phyloP scores from a whole-genome alignment of 2,329 filamentous ascomycete species.

The Penicillium sp. region DNA sequence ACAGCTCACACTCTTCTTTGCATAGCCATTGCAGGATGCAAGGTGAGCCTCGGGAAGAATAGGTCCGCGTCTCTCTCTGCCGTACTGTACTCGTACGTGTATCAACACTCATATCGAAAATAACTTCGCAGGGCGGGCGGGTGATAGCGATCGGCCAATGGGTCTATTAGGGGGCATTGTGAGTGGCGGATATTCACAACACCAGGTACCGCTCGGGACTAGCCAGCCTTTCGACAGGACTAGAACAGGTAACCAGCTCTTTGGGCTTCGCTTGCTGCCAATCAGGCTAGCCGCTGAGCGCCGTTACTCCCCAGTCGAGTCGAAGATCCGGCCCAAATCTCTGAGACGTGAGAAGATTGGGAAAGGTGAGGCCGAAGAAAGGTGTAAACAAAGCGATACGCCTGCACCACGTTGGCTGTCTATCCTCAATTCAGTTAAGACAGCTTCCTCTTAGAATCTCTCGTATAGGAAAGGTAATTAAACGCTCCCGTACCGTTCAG shows the following conservation, averaged over 20 bases:
- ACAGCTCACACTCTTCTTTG: slow-evolving; percentile 13
- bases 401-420: neutral
- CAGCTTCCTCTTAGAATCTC: neutral
- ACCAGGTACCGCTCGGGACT: slow-evolving; percentile 13
- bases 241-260: slow-evolving; percentile 1
- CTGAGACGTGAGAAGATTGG: neutral
- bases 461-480: neutral
- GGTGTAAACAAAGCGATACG: neutral
- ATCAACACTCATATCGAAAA: neutral
- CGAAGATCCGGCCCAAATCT: slow-evolving; percentile 1
- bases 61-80: neutral
- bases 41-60: neutral
- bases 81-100: neutral
- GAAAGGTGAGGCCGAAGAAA: neutral
- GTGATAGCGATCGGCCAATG: slow-evolving; percentile 26
- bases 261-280: neutral
- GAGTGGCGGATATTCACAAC: slow-evolving; percentile 16
- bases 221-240: neutral
- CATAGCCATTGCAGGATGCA: slow-evolving; percentile 1
- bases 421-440: neutral
- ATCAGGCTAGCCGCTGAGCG: neutral
- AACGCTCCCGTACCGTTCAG: neutral
- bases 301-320: neutral
- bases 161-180: slow-evolving; percentile 16
- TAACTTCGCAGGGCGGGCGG: slow-evolving; percentile 10